These are phyloP conservation scores for Microsporum ferrugineum DNA, from an alignment of 2,329 filamentous ascomycete species.

Conservation along the genomic window DNA sequence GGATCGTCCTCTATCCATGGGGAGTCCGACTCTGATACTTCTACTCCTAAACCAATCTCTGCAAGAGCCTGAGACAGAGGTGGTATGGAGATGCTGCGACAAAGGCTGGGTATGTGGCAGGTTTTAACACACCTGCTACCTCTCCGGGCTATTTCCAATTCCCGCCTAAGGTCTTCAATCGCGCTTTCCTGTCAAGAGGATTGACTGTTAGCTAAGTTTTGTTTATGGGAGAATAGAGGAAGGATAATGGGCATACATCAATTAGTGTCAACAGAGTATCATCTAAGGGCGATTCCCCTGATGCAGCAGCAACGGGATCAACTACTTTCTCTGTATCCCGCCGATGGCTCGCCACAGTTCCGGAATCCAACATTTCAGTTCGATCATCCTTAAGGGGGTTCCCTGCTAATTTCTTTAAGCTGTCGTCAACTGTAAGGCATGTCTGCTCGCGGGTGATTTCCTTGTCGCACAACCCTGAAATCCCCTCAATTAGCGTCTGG, in stretches of 20 bases:
- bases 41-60: not conserved
- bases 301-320: slow-evolving; percentile 17
- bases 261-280: slow-evolving; percentile 46
- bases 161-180: slow-evolving; percentile 44
- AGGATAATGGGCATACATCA: slow-evolving; percentile 28
- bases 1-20: not conserved
- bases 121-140: slow-evolving; percentile 24
- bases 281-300: slow-evolving; percentile 20
- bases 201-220: slow-evolving; percentile 4
- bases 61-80: not conserved
- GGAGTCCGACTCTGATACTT: not conserved
- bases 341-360: not conserved
- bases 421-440: slow-evolving; percentile 14
- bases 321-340: slow-evolving; percentile 18
- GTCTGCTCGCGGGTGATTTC: slow-evolving; percentile 16
- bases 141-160: slow-evolving; percentile 44
- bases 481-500: not conserved
- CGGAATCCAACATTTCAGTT: not conserved
- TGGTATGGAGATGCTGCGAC: not conserved
- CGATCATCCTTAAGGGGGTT: not conserved
- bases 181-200: slow-evolving; percentile 29
- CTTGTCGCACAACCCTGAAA: not conserved
- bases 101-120: not conserved
- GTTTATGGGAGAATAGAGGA: not conserved
- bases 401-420: not conserved